Base-by-base conservation (phyloP, 306 rosid species). In the Sindora glabra region DNA sequence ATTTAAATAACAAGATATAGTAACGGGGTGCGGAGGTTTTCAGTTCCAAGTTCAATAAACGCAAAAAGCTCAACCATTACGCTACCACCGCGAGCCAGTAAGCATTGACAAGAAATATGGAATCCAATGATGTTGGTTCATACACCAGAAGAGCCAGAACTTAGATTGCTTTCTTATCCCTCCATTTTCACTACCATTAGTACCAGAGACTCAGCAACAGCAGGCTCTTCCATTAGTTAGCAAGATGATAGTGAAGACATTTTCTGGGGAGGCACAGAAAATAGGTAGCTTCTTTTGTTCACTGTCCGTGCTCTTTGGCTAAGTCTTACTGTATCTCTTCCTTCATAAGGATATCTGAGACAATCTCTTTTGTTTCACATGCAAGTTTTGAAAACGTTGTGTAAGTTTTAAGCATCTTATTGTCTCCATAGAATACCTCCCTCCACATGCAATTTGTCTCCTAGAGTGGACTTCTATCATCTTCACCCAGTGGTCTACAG, bases 361-460 rank as follows among this genome's bases (percentile, higher is more conserved):
- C 44, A 22, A 17, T 62, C 71, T 65, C 71, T 61, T 73, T 59
- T 66, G 75, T 65, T 77, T 82, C 88, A 80, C 96, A 85, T 85
- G 96, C 81, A 63, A 48, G 70, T 64, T 50, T 77, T 80, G 72
- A 69, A 57, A 68, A 73, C 81, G 45, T 75, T 16, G 86, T 77
- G 89, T 87, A 62, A 64, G 74, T 60, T 81, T 67, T 48, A 87
- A 85, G 95, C 87, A 72, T 81, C 73, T 72, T n/a, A n/a, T n/a
- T 54, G 24, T 25, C 21, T 53, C 56, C 63, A 51, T 57, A 58
- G 68, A 65, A n/a, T 61, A 56, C 24, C 63, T 69, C 71, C 65
- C 66, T 68, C 73, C 95, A 84, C 96, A 77, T 85, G 92, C 76
- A 76, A 67, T 36, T 77, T 78, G 79, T 76, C 88, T 67, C 83